Evolutionary conservation across 495 filamentous ascomycete species (phyloP), one percentile per base, ranked within the genome.

Genomic region (Aspergillus coremiiformis): DNA sequence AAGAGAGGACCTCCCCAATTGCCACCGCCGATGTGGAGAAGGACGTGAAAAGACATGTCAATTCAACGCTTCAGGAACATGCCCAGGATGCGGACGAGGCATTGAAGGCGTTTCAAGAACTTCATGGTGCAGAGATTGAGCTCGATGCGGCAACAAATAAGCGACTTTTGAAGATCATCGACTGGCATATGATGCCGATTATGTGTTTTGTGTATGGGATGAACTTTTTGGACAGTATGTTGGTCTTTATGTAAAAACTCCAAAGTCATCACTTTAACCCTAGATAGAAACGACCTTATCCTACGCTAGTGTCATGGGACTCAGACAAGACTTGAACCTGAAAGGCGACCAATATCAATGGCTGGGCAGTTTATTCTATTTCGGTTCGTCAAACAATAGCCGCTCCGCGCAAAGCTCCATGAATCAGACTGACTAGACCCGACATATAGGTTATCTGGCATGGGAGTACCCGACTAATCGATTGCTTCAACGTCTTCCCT

Each of bases 391-490:
- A 39, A 21, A 5, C 20, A 15, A 21, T 17, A n/a, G 19, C 0
- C 4, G 11, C 8, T 8, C 11, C 15, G 37, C n/a, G 29, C 5
- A 44, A 27, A 35, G 2, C 2, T 3, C 12, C 20, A 27, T 19
- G 14, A 39, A 14, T 8, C 15, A 8, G 11, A 7, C 20, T 49
- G 44, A 11, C 17, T 15, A 22, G 30, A 21, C 10, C 24, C 30
- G 15, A 49, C 30, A 10, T 37, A 19, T 30, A 76, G 74, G 81
- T 9, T 85, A 84, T 57, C 72, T 85, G n/a, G 73, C 74, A 9
- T 82, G 76, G 73, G 82, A 84, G 58, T 84, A 82, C 58, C 81
- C 80, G 1, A 83, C 81, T 24, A 81, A 77, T 44, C 71, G 76
- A 27, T 72, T 86, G 8, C 74, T 84, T 12, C 79, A 83, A 55